Base-by-base conservation (phyloP, 2,329 filamentous ascomycete genomes). In the Penicillium sp. region DNA sequence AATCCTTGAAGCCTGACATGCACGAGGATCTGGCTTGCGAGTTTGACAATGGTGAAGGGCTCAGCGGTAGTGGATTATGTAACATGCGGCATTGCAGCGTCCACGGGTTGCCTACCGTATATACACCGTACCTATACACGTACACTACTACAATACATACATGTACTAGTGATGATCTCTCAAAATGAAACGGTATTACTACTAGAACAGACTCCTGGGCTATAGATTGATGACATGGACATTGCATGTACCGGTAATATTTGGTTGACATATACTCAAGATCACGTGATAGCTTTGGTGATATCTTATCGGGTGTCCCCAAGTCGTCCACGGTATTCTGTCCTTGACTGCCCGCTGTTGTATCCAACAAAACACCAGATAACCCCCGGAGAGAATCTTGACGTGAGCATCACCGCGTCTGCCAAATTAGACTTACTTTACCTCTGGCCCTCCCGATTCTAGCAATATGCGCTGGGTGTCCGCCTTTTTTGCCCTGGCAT, bases 391-490 rank as follows among this genome's bases (percentile, higher is more conserved):
- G 47, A 32, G 26, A 32, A 34, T 9, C 24, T 55, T 37, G 40
- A 51, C 26, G 47, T 51, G 16, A 18, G 29, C 6, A 39, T 45
- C 5, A 16, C 40, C 16, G 46, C 22, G 11, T 37, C 39, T 38
- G 32, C 48, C 35, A 43, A 14, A 39, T 40, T 39, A 32, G 13
- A 22, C 32, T 39, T 26, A 20, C 9, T 11, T 46, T 46, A 37
- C 11, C 20, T 31, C 16, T n/a, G 7, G 26, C 14, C 34, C 24
- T 37, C 42, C 58, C 20, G 39, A 55, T 47, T 39, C 46, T 14
- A 38, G 24, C 63, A 57, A 42, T 22, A 74, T 74, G 72, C 65
- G 56, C 45, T 59, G 58, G 50, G 52, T 66, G 44, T 62, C 65
- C 26, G 61, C 61, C 58, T 62, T 73, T 51, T 46, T 73, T 44